Evolutionary conservation across 2,329 filamentous ascomycete species (phyloP).

Genomic region (Colletotrichum camelliae): DNA sequence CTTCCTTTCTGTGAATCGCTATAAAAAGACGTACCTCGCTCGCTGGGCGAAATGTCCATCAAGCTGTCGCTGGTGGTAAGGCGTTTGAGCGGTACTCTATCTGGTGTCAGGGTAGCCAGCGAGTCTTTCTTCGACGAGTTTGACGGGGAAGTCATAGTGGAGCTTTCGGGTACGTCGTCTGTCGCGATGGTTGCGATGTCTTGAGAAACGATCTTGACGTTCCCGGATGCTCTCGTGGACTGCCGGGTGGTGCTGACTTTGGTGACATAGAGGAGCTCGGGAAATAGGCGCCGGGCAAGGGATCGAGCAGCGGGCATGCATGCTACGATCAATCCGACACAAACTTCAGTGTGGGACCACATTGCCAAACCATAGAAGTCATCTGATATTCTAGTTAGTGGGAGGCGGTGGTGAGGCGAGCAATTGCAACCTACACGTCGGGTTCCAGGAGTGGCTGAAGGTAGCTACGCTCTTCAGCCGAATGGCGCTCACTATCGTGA

Average conservation of each 20-base stretch:
- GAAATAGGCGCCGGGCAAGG: not conserved
- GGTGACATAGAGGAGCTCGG: conserved; percentile 3
- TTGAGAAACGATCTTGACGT: conserved; percentile 15
- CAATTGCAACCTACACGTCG: conserved; percentile 30
- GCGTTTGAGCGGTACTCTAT: not conserved
- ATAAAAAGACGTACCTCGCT: not conserved
- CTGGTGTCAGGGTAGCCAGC: conserved; percentile 29
- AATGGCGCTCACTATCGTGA: conserved; percentile 7
- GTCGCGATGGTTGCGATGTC: not conserved
- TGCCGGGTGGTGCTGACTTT: not conserved
- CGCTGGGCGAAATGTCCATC: not conserved
- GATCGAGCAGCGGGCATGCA: conserved; percentile 16
- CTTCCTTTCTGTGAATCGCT: not conserved
- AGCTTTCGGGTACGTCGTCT: not conserved
- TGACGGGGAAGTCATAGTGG: not conserved
- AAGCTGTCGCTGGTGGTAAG: conserved; percentile 1
- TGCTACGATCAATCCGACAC: not conserved
- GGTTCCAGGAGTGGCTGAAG: conserved; percentile 15
- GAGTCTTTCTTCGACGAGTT: conserved; percentile 23
- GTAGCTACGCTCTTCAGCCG: not conserved
- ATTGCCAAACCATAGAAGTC: conserved; percentile 37
- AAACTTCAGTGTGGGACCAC: conserved; percentile 14
- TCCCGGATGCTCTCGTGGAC: conserved; percentile 3
- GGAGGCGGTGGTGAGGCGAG: conserved; percentile 42
- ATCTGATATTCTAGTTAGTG: conserved; percentile 36